Evolutionary conservation across 2,329 filamentous ascomycete species (phyloP), one percentile per base, ranked within the genome.

Genomic region (Meredithiella fracta): DNA sequence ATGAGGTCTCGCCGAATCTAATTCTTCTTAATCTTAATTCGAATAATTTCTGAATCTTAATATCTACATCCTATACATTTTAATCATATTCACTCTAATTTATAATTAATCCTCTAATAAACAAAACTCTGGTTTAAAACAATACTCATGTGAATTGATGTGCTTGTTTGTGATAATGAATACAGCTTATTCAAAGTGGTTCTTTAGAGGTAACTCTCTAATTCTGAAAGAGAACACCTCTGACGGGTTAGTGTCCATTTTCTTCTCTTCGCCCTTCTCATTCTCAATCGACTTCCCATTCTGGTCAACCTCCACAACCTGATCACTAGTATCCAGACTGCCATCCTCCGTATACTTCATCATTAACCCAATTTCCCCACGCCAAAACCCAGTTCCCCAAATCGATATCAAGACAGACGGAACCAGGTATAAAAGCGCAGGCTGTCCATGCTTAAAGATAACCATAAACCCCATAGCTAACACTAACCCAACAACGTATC

Each of bases 341-440:
- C 76, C 77, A 60, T 82, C 79, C 65, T 97, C 91, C 0, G 81
- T 89, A 64, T 90, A 97, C 2, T 73, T 72, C 84, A 86, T 94
- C 78, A 97, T 83, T 44, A 81, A 68, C 53, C 72, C 73, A 1
- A 91, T 60, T 64, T 97, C 89, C 1, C 88, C 85, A 9, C 82
- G 78, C 17, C 76, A 65, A 3, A 82, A 62, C 0, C 84, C 91
- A 1, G 85, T 92, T 2, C 80, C 67, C 84, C 87, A 94, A 1
- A 92, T 65, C 1, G 83, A 77, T 1, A 77, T 73, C 3, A 96
- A 70, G 0, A 97, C 87, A 0, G 86, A 83, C 0, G 91, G 91
- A 0, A 97, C 92, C 5, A 98, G 79, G 65, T 97, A 97, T 14
- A 98, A 72, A 31, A 98, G 74, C 6, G 92, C 91, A 0, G 91